Percentiles rank a stretch among this genome's conserved stretches.
Evolutionary conservation across 306 rosid genomes (phyloP).

Genomic region (Acacia melanoxylon): DNA sequence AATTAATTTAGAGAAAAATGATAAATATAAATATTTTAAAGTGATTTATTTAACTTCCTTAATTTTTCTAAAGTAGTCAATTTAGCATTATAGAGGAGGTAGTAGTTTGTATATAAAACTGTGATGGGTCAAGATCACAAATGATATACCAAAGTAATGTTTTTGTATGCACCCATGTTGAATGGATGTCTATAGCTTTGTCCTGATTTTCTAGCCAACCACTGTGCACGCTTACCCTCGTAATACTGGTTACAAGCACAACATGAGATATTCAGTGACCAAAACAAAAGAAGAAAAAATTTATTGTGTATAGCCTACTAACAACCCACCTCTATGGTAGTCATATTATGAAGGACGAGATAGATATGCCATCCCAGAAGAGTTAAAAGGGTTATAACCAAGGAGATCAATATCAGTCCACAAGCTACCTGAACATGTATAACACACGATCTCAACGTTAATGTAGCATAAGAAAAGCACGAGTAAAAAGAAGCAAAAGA

Average conservation of each 20-base stretch:
- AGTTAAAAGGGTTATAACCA: slow-evolving; percentile 57
- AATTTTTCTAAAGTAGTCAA: too few relatives aligned
- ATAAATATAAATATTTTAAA: too few relatives aligned
- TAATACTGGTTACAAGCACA: background rate
- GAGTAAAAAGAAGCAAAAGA: slow-evolving; percentile 14
- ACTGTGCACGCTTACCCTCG: background rate
- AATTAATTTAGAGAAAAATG: too few relatives aligned
- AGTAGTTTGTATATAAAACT: background rate
- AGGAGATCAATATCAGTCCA: slow-evolving; percentile 69
- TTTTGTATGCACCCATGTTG: background rate
- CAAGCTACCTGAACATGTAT: slow-evolving; percentile 56
- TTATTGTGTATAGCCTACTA: background rate
- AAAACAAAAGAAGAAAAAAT: too few relatives aligned
- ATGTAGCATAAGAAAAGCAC: background rate
- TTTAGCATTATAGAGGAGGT: too few relatives aligned
- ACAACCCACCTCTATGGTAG: background rate
- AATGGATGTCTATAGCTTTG: background rate
- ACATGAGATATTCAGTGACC: background rate
- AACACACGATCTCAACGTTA: background rate
- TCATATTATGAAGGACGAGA: slow-evolving; percentile 61
- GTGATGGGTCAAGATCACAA: background rate
- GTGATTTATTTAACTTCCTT: too few relatives aligned
- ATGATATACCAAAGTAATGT: background rate
- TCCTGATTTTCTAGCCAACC: background rate
- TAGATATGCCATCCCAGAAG: slow-evolving; percentile 93